These are phyloP conservation scores for Urtica urens DNA, from an alignment of 306 rosid species.

Conservation along the genomic window DNA sequence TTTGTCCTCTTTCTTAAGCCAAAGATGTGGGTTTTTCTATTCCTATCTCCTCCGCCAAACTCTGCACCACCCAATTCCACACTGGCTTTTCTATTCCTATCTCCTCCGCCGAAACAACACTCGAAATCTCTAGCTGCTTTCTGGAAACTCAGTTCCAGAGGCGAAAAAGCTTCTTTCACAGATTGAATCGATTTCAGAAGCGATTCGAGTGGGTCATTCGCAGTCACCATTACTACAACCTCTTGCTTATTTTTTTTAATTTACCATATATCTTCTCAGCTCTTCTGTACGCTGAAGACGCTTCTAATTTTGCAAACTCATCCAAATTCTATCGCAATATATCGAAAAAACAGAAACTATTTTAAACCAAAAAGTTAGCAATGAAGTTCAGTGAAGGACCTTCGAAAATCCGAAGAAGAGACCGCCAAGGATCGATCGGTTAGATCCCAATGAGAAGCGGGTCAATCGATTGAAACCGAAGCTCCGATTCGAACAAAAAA, in stretches of 20 bases:
- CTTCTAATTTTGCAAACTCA: not conserved
- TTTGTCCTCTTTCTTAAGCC: slow-evolving; percentile 46
- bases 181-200: slow-evolving; percentile 76
- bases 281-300: not conserved
- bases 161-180: slow-evolving; percentile 62
- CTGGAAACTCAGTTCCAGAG: slow-evolving; percentile 62
- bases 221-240: slow-evolving; percentile 56
- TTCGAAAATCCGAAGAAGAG: slow-evolving; percentile 7
- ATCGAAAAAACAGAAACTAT: slow-evolving; percentile 2
- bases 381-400: slow-evolving; percentile 9
- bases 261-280: slow-evolving; percentile 6
- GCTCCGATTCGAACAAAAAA: not conserved
- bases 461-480: slow-evolving; percentile 11
- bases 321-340: slow-evolving; percentile 5
- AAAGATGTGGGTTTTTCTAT: slow-evolving; percentile 48
- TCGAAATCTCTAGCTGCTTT: slow-evolving; percentile 90
- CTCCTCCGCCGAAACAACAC: slow-evolving; percentile 49
- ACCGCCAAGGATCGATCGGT: slow-evolving; percentile 2
- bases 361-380: too few relatives aligned
- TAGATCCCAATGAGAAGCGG: slow-evolving; percentile 23
- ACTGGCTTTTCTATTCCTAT: slow-evolving; percentile 30
- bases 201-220: slow-evolving; percentile 74
- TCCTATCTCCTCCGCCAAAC: slow-evolving; percentile 33
- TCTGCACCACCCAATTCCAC: slow-evolving; percentile 40
- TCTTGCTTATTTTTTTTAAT: too few relatives aligned